A percentile compares a stretch with the other conserved stretches of the same genome.
These are phyloP conservation scores for Gymnopilus dilepis DNA, from an alignment of 768 basidiomycete species.

Conservation along the genomic window DNA sequence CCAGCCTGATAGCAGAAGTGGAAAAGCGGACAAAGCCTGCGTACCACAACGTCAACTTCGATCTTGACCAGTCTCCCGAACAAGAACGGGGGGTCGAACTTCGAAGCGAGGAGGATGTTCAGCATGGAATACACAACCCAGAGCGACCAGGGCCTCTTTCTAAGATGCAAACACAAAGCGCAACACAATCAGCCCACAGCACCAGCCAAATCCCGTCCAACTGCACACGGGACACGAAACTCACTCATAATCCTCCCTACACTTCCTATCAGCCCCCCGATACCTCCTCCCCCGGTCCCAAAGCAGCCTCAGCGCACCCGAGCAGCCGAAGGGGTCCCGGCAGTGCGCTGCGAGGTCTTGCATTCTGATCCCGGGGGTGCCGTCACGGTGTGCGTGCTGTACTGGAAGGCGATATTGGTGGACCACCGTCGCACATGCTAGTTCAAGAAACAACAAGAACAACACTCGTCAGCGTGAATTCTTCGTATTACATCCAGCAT, in stretches of 20 bases:
- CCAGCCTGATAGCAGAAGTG: background rate
- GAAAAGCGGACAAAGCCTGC: no score
- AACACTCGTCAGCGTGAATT: background rate
- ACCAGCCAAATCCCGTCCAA: no score
- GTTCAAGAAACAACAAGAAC: no score
- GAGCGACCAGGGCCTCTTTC: constrained; percentile 43
- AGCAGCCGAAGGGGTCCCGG: constrained; percentile 34
- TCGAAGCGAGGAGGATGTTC: constrained; percentile 32
- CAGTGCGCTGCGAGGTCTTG: constrained; percentile 41
- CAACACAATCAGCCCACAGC: no score
- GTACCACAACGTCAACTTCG: constrained; percentile 33
- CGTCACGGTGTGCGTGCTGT: constrained; percentile 24
- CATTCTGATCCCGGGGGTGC: constrained; percentile 41
- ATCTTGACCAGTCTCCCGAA: constrained; percentile 44
- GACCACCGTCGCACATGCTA: constrained; percentile 51
- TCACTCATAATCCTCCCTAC: constrained; percentile 42
- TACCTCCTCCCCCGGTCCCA: constrained; percentile 43
- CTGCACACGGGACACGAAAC: constrained; percentile 18
- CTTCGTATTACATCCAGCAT: background rate
- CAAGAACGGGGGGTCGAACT: constrained; percentile 42
- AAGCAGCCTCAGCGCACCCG: constrained; percentile 37
- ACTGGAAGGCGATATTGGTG: constrained; percentile 45
- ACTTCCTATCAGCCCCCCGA: constrained; percentile 36
- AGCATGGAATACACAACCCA: constrained; percentile 42
- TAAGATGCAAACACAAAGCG: constrained; percentile 15